Evolutionary conservation across 176 grass and related monocot species (phyloP).

Genomic region (Aechmea fasciata): DNA sequence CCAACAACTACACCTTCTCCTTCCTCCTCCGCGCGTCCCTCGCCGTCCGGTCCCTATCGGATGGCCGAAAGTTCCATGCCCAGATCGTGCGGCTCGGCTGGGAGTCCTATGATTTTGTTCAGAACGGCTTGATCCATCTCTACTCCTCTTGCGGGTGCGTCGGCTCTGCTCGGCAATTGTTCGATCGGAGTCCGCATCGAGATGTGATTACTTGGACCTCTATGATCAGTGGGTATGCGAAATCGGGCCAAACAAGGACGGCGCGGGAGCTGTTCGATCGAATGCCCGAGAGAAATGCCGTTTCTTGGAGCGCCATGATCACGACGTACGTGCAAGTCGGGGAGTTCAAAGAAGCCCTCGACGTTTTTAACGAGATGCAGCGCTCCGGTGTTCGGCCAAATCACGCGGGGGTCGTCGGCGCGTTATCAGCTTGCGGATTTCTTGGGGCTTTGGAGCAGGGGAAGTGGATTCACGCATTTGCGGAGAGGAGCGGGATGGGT

Average conservation of each 20-base stretch:
- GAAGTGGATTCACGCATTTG: constrained; percentile 45
- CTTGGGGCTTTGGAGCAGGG: constrained; percentile 62
- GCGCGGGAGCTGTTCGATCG: constrained; percentile 38
- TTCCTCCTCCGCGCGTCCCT: neutral
- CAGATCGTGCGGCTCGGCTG: constrained; percentile 25
- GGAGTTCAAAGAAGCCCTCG: constrained; percentile 26
- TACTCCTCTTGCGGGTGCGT: constrained; percentile 37
- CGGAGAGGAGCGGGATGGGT: neutral
- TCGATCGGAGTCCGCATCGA: neutral
- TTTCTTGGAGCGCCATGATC: constrained; percentile 53
- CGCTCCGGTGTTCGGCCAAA: constrained; percentile 19
- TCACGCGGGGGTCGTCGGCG: constrained; percentile 31
- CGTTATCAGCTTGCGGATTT: constrained; percentile 31
- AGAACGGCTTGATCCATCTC: constrained; percentile 51
- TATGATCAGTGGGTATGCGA: constrained; percentile 25
- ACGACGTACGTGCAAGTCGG: constrained; percentile 34
- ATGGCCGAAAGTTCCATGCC: constrained; percentile 22
- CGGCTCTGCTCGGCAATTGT: constrained; percentile 24
- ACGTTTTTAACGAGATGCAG: constrained; percentile 35
- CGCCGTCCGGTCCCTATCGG: neutral
- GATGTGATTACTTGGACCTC: constrained; percentile 52
- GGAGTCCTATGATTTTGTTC: constrained; percentile 41
- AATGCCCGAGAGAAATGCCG: constrained; percentile 42
- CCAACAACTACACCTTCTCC: constrained; percentile 2
- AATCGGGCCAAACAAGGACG: neutral